Base-by-base conservation (phyloP, 176 grass and related monocot genomes). In the Canna indica region DNA sequence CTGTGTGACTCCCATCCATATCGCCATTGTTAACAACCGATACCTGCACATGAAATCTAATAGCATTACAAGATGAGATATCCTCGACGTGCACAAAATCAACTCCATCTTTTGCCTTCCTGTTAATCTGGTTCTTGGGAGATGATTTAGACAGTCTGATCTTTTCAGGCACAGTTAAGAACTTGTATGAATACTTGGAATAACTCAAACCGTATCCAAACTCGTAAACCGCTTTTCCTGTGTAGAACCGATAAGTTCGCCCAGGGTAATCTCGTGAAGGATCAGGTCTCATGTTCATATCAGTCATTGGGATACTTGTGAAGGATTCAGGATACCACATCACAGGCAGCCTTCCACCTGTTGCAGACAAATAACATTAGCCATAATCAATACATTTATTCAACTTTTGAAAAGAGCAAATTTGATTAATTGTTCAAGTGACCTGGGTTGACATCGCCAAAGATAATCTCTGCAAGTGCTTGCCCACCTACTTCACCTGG, bases 281-380 rank as follows among this genome's bases (percentile, higher is more conserved):
- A 73, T 97, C 82, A 13, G 89, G 63, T 64, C 94, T 87, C 89
- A 93, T 88, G 67, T 85, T 85, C 94, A 97, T 97, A 81, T 93
- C 84, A 61, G 73, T 85, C 89, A 97, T 97, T 0, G 89, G 86
- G 57, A 97, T 61, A n/a, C 71, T 25, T 15, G 86, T 87, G 75
- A 97, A 93, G 47, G 89, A 87, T 68, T 97, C 84, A 0, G 86
- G 89, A 31, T 97, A 97, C 89, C 94, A 97, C 69, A 82, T 97
- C 17, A 90, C 64, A 18, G 86, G 75, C 54, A 93, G 76, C 71
- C 79, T 85, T 63, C 86, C 94, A 52, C 84, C 94, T 97, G 78
- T 68, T 81, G 53, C 33, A 17, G 60, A 22, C 7, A 63, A n/a
- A 28, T 18, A 9, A 15, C 59, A 25, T 66, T 66, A 66, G 63